Conservation (phyloP, 257 asterid species). For the Forsythia viridissima region DNA sequence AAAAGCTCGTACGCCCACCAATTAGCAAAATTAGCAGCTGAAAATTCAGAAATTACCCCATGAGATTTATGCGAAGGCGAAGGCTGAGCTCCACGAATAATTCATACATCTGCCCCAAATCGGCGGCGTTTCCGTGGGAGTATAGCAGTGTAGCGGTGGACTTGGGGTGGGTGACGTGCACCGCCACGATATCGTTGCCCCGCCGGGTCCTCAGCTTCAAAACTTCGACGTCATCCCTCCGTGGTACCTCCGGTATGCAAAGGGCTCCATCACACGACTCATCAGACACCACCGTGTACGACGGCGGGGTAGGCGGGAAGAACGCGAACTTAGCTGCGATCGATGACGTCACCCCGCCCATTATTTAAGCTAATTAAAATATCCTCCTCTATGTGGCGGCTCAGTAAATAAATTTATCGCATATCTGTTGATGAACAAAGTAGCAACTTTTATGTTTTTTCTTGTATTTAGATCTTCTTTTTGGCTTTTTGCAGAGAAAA, state of each 20-base stretch:
- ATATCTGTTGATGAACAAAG: conserved; percentile 47
- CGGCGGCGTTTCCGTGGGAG: conserved; percentile 99
- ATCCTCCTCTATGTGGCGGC: conserved; percentile 18
- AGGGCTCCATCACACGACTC: conserved; percentile 54
- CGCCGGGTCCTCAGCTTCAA: conserved; percentile 83
- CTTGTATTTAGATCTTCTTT: conserved; percentile 34
- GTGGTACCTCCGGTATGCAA: conserved; percentile 76
- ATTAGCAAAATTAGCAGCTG: not conserved
- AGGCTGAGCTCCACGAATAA: conserved; percentile 92
- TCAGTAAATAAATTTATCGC: conserved; percentile 20
- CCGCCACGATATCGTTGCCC: conserved; percentile 87
- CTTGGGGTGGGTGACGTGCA: conserved; percentile 81
- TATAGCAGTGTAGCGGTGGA: conserved; percentile 86
- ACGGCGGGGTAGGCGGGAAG: conserved; percentile 93
- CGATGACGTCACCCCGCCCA: conserved; percentile 99
- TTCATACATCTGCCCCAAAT: conserved; percentile 99
- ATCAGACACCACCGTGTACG: conserved; percentile 79
- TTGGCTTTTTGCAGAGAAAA: not conserved
- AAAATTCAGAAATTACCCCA: conserved; percentile 57
- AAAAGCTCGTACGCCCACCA: not conserved
- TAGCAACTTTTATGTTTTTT: conserved; percentile 17
- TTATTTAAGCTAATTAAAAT: conserved; percentile 18
- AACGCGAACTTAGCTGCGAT: conserved; percentile 98
- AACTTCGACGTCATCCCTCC: conserved; percentile 76
- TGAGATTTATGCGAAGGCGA: conserved; percentile 84